Conservation (phyloP, 129 eudicot genomes). For the Tagetes patula region DNA sequence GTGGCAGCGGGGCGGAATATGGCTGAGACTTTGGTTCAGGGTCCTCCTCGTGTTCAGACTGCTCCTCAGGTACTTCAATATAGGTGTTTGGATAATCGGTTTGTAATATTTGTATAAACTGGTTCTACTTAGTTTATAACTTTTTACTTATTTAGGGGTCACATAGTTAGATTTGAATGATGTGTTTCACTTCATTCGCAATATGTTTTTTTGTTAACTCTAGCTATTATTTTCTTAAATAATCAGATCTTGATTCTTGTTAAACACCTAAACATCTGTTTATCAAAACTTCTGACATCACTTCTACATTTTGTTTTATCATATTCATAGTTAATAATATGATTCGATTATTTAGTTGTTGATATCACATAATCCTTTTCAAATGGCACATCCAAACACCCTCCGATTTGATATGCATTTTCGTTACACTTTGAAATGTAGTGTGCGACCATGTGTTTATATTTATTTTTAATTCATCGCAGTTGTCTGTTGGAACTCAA, state of each 20-base stretch:
- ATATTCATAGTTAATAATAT: background rate
- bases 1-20: conserved; percentile 59
- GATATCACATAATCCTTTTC: background rate
- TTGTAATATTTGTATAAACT: background rate
- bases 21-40: conserved; percentile 92
- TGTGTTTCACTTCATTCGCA: background rate
- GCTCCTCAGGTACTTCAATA: conserved; percentile 57
- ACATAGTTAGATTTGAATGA: background rate
- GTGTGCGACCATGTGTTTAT: background rate
- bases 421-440: background rate
- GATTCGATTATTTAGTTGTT: background rate
- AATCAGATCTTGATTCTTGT: background rate
- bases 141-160: background rate
- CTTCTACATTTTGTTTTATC: background rate
- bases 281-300: background rate
- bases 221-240: background rate
- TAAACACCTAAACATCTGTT: background rate
- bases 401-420: background rate
- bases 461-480: background rate
- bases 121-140: background rate
- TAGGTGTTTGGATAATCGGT: background rate
- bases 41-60: conserved; percentile 66
- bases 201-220: background rate
- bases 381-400: background rate
- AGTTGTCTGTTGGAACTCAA: conserved; percentile 65